These are phyloP conservation scores for Phlyctochytrium planicorne DNA, from an alignment of 192 early-diverging fungal species.

Conservation along the genomic window DNA sequence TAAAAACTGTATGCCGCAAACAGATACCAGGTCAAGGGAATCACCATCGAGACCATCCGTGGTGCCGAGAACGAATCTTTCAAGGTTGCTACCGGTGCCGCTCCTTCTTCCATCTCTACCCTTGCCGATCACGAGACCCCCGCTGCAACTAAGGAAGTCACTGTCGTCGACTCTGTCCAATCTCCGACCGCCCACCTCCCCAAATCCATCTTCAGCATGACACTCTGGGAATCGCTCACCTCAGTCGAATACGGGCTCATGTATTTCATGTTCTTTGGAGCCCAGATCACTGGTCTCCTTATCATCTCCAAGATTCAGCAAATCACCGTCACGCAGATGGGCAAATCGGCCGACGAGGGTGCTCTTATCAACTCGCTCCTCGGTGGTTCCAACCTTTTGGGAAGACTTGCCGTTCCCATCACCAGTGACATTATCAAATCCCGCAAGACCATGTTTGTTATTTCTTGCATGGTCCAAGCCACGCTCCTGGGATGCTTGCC, in stretches of 20 bases:
- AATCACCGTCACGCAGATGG: conserved; percentile 35
- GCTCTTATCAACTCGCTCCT: conserved; percentile 36
- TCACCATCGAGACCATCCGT: conserved; percentile 50
- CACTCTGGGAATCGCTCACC: conserved; percentile 23
- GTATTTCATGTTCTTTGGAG: conserved; percentile 18
- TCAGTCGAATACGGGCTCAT: conserved; percentile 25
- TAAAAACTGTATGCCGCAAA: too few relatives aligned
- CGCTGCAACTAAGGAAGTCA: neutral
- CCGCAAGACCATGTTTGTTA: conserved; percentile 68
- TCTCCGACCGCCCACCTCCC: neutral
- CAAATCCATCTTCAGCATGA: conserved; percentile 22
- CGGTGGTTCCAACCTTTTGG: conserved; percentile 35
- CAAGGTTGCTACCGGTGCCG: neutral
- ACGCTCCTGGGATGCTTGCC: conserved; percentile 60
- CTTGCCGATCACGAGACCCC: neutral
- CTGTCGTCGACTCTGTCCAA: neutral
- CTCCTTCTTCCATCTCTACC: neutral
- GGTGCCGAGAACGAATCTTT: conserved; percentile 26
- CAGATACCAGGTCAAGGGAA: conserved; percentile 63
- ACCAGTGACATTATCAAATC: conserved; percentile 37
- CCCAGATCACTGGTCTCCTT: conserved; percentile 39
- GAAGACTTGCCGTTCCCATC: conserved; percentile 32
- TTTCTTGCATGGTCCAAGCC: conserved; percentile 60
- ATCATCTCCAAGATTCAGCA: conserved; percentile 46
- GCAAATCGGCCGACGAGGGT: conserved; percentile 19